phyloP scores from a whole-genome alignment of 2,329 filamentous ascomycete species.

The Aspergillus pseudonomiae region DNA sequence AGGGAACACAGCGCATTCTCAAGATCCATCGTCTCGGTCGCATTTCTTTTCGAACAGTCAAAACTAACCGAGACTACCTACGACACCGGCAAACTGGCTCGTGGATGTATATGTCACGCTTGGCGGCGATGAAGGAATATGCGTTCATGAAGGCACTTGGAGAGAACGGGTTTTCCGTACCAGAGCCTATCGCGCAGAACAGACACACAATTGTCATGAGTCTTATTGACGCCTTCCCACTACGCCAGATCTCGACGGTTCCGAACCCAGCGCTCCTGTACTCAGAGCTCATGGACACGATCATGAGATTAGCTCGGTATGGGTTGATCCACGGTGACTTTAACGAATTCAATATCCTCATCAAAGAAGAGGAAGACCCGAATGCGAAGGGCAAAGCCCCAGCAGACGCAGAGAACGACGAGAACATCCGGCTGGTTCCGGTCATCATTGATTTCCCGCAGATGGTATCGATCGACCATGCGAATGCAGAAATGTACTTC shows the following conservation, averaged over 20 bases:
- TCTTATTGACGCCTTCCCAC: constrained; percentile 85
- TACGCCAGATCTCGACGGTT: constrained; percentile 83
- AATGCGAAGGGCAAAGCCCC: constrained; percentile 42
- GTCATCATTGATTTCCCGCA: constrained; percentile 97
- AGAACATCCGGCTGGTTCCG: constrained; percentile 65
- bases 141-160: constrained; percentile 88
- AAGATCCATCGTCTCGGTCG: constrained; percentile 96
- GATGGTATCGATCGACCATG: constrained; percentile 93
- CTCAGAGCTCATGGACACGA: constrained; percentile 83
- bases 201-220: constrained; percentile 97
- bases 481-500: constrained; percentile 96
- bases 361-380: constrained; percentile 68
- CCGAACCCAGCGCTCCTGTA: constrained; percentile 85
- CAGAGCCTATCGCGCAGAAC: constrained; percentile 83
- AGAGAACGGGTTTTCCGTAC: constrained; percentile 85
- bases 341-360: constrained; percentile 98
- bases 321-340: constrained; percentile 97
- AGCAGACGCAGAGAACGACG: constrained; percentile 30
- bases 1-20: constrained; percentile 76
- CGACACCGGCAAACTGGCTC: constrained; percentile 77
- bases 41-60: constrained; percentile 95
- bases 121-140: constrained; percentile 92
- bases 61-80: constrained; percentile 93
- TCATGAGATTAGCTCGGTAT: constrained; percentile 78
- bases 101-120: constrained; percentile 97